Evolutionary conservation across 2,329 filamentous ascomycete species (phyloP), one percentile per base, ranked within the genome.

Genomic region (Aspergillus puulaauensis): DNA sequence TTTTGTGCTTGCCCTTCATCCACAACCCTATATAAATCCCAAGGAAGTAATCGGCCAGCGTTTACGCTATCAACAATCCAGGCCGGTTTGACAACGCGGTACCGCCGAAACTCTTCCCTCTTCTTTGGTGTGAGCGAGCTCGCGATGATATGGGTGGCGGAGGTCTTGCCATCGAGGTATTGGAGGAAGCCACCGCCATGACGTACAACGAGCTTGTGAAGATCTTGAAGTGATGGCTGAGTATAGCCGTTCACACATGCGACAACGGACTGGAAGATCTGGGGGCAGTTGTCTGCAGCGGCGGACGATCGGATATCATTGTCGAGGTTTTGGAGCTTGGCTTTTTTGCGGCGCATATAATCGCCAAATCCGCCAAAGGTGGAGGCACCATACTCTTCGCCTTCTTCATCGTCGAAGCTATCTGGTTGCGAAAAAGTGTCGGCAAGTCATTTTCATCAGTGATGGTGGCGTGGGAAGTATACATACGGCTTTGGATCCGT

Each of bases 161-260:
- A 89, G 1, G 93, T 98, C 78, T 99, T 99, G 39, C 88, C 90
- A 73, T 97, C 93, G 11, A 99, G 80, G 68, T 98, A 98, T 73
- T 99, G 95, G 60, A 97, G 83, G 66, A 96, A 98, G 0, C 90
- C 90, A 33, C 93, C 96, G n/a, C 95, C 95, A 83, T 98, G 87
- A 66, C 89, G 86, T 17, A 99, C 93, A 56, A 99, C 89, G 59
- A 96, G 83, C 53, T 82, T 86, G 77, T 96, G 93, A 17, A 99
- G 83, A 80, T 96, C 86, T 66, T 92, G 93, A 53, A 97, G 80
- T 1, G 93, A 91, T 1, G 95, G 95, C 67, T 98, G 93, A 0
- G 95, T 99, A 71, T 98, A 99, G 49, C 95, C 95, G 66, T 93
- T 96, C 23, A 99, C 89, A 75, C 97, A 91, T 9, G 89, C 91